Evolutionary conservation across 2,329 filamentous ascomycete species (phyloP).

Genomic region (Fusarium sp.): DNA sequence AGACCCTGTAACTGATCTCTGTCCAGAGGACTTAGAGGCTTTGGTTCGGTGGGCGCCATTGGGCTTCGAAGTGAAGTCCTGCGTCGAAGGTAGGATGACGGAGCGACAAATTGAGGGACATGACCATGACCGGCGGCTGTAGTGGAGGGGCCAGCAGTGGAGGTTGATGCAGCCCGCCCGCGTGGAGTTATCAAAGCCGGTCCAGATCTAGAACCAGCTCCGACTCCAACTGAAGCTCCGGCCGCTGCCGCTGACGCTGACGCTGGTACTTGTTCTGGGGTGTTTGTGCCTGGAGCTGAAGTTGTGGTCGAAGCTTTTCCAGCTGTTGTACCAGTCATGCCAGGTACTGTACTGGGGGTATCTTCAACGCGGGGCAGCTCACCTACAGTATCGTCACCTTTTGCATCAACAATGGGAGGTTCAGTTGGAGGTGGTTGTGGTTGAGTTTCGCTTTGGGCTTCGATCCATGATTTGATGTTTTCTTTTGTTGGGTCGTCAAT

Average conservation of each 20-base stretch:
- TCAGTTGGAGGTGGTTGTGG: constrained; percentile 24
- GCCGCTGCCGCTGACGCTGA: constrained; percentile 2
- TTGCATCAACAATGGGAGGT: constrained; percentile 18
- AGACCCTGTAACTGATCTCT: constrained; percentile 83
- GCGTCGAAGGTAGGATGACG: constrained; percentile 68
- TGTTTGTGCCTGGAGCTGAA: constrained; percentile 21
- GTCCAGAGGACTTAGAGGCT: constrained; percentile 71
- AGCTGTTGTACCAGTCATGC: constrained; percentile 24
- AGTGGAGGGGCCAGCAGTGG: constrained; percentile 40
- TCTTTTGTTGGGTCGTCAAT: constrained; percentile 22
- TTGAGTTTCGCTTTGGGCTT: constrained; percentile 29
- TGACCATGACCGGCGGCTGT: constrained; percentile 42
- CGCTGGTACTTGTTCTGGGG: neutral
- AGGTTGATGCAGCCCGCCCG: constrained; percentile 39
- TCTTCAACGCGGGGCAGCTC: constrained; percentile 36
- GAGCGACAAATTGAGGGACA: constrained; percentile 69
- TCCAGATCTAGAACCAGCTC: constrained; percentile 20
- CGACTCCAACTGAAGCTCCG: constrained; percentile 16
- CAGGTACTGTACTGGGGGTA: constrained; percentile 21
- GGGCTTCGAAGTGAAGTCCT: constrained; percentile 52
- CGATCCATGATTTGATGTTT: constrained; percentile 39
- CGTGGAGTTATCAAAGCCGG: constrained; percentile 40
- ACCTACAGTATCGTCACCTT: constrained; percentile 29
- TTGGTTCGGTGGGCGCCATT: constrained; percentile 56
- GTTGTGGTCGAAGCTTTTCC: constrained; percentile 26